Evolutionary conservation across 345 rosid genomes (phyloP), one percentile per base, ranked within the genome.

Genomic region (Rubroshorea leprosula): DNA sequence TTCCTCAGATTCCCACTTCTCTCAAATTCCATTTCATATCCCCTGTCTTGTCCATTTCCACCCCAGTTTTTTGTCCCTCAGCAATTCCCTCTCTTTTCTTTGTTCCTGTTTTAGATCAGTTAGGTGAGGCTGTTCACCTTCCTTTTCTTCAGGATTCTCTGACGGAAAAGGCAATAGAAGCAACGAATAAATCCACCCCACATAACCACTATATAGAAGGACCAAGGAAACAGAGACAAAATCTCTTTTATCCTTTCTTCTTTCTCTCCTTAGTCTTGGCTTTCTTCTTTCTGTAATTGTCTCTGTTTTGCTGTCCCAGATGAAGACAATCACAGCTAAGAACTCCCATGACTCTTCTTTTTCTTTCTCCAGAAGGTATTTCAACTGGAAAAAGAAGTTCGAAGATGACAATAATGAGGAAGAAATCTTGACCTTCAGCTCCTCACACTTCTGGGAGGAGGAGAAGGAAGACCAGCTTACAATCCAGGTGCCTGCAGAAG

Each of bases 91-190:
- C 38, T 39, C 1, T 5, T 52, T 49, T 64, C 47, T 59, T 63
- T 64, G 54, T 53, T 60, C 58, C 39, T 55, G 64, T 27, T 55
- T 27, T 13, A 6, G 41, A 35, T 45, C 21, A 60, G 70, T 75
- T 88, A 78, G 96, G 96, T 84, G 70, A 81, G 78, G 68, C 89
- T 84, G 98, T 51, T 89, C 83, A 89, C 77, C 96, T 52, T 76
- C 79, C 73, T 70, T 63, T 64, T 73, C 71, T n/a, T 72, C 84
- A 63, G 70, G 61, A 65, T 59, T 75, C 69, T 68, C 65, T 73
- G 75, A 76, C 64, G 62, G 62, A 51, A 62, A 26, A 39, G 12
- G 13, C 15, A 5, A 53, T 19, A 38, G 23, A 54, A 54, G 25
- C 38, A 49, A 18, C 57, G 16, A 61, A 49, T 61, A 41, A 62